Conservation (phyloP, 139 green algal genomes). For the Zygnema circumcarinatum region DNA sequence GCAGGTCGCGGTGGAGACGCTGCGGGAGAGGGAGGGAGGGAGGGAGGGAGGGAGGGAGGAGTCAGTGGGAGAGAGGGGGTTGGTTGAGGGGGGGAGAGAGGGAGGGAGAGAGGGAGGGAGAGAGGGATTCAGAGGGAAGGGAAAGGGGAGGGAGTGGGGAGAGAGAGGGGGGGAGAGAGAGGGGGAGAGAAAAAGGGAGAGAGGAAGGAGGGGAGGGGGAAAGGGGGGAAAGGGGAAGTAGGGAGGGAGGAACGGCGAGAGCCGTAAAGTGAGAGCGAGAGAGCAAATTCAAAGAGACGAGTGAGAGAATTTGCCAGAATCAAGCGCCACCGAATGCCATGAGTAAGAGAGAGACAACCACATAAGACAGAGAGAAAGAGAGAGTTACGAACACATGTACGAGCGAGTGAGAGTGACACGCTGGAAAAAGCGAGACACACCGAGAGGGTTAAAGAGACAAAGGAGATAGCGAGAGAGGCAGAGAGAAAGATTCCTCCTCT, state of each 20-base stretch:
- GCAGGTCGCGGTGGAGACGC: slow-evolving; percentile 33
- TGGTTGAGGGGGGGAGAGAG: background rate
- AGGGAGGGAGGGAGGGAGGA: background rate
- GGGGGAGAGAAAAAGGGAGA: background rate
- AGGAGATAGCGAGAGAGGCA: no score
- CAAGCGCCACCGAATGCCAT: no score
- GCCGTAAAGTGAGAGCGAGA: background rate
- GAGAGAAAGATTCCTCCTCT: no score
- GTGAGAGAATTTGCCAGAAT: no score
- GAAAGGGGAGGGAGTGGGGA: background rate
- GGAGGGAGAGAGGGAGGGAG: background rate
- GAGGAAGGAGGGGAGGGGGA: background rate
- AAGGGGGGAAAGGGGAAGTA: background rate
- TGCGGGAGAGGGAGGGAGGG: background rate
- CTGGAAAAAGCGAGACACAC: no score
- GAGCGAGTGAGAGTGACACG: no score
- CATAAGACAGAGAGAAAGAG: no score
- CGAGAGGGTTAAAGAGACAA: background rate
- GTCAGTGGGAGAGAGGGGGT: background rate
- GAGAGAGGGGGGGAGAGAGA: background rate
- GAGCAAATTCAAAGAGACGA: background rate
- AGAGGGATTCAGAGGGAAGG: background rate
- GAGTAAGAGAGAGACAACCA: no score
- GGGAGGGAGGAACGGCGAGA: background rate
- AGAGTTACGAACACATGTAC: no score